Conservation (phyloP, 495 filamentous ascomycete genomes). For the Neurospora intermedia region DNA sequence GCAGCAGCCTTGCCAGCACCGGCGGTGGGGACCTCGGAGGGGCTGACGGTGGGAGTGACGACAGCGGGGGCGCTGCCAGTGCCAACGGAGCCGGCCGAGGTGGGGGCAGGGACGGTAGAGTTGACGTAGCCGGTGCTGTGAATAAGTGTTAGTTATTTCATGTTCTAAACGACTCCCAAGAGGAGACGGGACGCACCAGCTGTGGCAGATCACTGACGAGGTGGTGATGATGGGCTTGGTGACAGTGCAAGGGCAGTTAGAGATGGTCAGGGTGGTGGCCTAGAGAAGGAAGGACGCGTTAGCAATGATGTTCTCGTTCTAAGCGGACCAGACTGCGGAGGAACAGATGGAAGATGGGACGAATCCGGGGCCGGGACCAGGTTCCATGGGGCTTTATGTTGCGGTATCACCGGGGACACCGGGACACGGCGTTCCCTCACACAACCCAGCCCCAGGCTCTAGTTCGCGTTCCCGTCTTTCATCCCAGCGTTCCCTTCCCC, state of each 20-base stretch:
- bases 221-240: constrained; percentile 56
- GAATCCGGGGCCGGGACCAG: not conserved
- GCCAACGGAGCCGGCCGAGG: constrained; percentile 20
- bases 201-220: constrained; percentile 53
- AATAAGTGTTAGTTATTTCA: constrained; percentile 14
- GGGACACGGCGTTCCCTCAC: not conserved
- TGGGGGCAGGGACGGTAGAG: constrained; percentile 18
- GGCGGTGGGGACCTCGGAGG: constrained; percentile 36
- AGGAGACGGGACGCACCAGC: constrained; percentile 41
- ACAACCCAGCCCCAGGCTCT: not conserved
- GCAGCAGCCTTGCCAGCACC: constrained; percentile 56
- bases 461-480: not conserved
- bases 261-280: constrained; percentile 72
- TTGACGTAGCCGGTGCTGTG: constrained; percentile 22
- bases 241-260: constrained; percentile 69
- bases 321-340: not conserved
- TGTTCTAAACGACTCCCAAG: constrained; percentile 17
- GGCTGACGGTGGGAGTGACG: constrained; percentile 22
- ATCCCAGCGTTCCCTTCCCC: not conserved
- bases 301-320: not conserved
- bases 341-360: not conserved
- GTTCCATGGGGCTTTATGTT: not conserved
- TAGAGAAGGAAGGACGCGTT: constrained; percentile 11
- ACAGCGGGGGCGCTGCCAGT: constrained; percentile 25
- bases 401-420: not conserved